A percentile compares a stretch with the other conserved stretches of the same genome.
Conservation (phyloP, 345 rosid genomes). For the Clausena lansium region DNA sequence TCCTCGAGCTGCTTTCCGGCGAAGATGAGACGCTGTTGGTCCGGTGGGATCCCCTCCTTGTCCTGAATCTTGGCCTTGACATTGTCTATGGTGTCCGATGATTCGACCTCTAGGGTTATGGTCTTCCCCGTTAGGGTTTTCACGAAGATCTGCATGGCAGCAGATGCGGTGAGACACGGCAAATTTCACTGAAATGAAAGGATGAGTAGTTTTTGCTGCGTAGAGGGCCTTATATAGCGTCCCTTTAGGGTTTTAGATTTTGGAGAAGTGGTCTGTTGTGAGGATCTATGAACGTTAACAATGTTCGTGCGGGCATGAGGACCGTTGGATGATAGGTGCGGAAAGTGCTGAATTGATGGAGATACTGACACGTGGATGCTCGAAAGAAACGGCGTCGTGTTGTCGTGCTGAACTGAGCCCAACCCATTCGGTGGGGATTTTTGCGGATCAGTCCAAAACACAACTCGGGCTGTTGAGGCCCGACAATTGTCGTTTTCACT, state of each 20-base stretch:
- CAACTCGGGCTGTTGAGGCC: not conserved
- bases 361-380: not conserved
- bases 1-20: constrained; percentile 72
- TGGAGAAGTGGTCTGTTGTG: not conserved
- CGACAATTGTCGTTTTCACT: not conserved
- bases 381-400: not conserved
- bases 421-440: not conserved
- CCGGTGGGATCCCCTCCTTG: constrained; percentile 70
- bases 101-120: constrained; percentile 65
- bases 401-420: not conserved
- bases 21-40: constrained; percentile 61
- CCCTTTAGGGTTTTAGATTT: constrained; percentile 18
- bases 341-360: not conserved
- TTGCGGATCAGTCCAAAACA: not conserved
- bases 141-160: constrained; percentile 66
- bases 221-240: constrained; percentile 8
- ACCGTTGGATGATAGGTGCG: not conserved
- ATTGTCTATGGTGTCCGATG: constrained; percentile 64
- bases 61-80: constrained; percentile 70
- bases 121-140: constrained; percentile 77
- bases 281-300: not conserved
- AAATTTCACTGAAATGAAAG: not conserved
- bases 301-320: not conserved
- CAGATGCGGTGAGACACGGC: not conserved
- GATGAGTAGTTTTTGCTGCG: not conserved